Percentiles rank a stretch among this genome's conserved stretches.
Conservation (phyloP, 1,284 basidiomycete species). For the Apiotrichum sp. region DNA sequence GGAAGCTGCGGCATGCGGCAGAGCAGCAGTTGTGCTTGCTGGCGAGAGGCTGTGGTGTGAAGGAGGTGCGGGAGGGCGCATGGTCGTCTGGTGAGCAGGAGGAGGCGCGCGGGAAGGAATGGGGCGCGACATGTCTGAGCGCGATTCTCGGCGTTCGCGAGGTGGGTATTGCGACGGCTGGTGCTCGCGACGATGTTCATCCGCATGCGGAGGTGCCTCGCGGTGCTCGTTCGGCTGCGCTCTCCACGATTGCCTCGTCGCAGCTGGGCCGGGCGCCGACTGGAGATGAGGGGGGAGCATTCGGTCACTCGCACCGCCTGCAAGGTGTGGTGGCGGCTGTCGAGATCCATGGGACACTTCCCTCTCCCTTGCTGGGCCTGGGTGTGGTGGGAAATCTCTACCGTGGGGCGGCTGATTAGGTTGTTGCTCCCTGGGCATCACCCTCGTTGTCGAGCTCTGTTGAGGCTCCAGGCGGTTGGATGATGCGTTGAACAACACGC, state of each 20-base stretch:
- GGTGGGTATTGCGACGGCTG: constrained; percentile 31
- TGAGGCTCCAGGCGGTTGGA: constrained; percentile 69
- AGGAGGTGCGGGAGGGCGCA: not conserved
- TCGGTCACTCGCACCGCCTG: constrained; percentile 11
- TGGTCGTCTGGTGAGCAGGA: not conserved
- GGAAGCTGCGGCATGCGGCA: not conserved
- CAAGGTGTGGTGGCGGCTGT: constrained; percentile 21
- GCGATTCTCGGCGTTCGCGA: constrained; percentile 23
- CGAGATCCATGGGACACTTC: constrained; percentile 1
- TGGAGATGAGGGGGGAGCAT: constrained; percentile 38
- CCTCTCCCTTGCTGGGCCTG: not conserved
- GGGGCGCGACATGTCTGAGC: not conserved
- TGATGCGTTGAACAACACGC: constrained; percentile 82
- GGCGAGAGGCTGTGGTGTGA: not conserved
- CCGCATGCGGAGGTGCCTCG: constrained; percentile 39
- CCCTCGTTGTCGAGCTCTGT: constrained; percentile 32
- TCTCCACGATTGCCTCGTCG: constrained; percentile 11
- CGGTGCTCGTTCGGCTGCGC: constrained; percentile 45
- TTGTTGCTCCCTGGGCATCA: constrained; percentile 34
- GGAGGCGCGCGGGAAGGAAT: not conserved
- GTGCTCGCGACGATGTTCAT: not conserved
- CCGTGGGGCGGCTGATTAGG: not conserved
- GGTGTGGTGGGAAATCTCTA: constrained; percentile 7
- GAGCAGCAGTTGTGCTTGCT: not conserved
- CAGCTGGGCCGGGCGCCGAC: constrained; percentile 8